Conservation (phyloP, 1,284 basidiomycete species). For the Sporisorium reilianum region DNA sequence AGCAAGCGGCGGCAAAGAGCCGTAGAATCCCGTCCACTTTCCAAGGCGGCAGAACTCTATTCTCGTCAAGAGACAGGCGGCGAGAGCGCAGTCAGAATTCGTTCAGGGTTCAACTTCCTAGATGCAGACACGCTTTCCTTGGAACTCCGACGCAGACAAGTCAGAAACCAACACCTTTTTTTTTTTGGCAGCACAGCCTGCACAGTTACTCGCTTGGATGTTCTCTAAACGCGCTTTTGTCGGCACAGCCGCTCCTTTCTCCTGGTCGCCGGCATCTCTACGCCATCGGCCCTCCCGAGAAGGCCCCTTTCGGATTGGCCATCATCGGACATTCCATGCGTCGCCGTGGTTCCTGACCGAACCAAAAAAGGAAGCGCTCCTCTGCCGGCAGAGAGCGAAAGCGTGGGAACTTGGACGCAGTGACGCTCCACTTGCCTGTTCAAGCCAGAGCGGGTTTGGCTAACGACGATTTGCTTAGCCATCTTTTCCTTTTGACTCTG, state of each 20-base stretch:
- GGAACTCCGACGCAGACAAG: slow-evolving; percentile 25
- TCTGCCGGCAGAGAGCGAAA: neutral
- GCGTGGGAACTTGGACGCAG: neutral
- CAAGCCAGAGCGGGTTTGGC: neutral
- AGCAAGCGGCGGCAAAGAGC: neutral
- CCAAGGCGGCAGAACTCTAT: too few species aligned
- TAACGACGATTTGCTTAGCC: neutral
- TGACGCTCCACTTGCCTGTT: neutral
- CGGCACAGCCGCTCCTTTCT: too few species aligned
- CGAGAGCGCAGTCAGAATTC: too few species aligned
- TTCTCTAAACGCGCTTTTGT: slow-evolving; percentile 8
- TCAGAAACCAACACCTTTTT: slow-evolving; percentile 18
- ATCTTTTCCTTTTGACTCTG: neutral
- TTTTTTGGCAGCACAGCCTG: slow-evolving; percentile 11
- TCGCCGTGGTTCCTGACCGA: neutral
- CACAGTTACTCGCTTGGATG: slow-evolving; percentile 2
- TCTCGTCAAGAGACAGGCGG: too few species aligned
- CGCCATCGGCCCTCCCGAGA: neutral
- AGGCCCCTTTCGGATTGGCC: neutral
- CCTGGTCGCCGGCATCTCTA: neutral
- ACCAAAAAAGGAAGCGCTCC: neutral
- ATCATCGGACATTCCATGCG: slow-evolving; percentile 3
- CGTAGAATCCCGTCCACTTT: neutral
- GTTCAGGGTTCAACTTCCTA: slow-evolving; percentile 14
- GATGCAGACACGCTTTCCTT: neutral